A percentile compares a stretch with the other conserved stretches of the same genome.
phyloP scores from a whole-genome alignment of 2,329 filamentous ascomycete genomes.

The Colletotrichum trifolii region DNA sequence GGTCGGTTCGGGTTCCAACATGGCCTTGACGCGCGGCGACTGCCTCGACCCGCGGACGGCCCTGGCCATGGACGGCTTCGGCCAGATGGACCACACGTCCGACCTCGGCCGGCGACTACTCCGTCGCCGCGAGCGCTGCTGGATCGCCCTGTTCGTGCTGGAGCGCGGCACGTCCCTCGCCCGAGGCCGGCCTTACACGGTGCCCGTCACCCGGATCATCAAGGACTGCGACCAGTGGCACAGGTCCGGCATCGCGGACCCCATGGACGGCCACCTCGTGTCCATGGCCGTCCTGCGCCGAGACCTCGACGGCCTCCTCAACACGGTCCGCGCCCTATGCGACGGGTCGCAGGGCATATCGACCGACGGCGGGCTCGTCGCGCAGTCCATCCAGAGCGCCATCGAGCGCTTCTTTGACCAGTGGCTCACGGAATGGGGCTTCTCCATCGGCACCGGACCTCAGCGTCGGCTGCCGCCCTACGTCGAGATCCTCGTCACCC shows the following conservation, averaged over 20 bases:
- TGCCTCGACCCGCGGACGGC: constrained; percentile 76
- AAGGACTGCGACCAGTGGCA: constrained; percentile 78
- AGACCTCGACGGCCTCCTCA: constrained; percentile 70
- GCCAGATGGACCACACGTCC: constrained; percentile 69
- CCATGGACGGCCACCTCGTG: constrained; percentile 76
- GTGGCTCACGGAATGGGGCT: constrained; percentile 73
- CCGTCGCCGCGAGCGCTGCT: constrained; percentile 74
- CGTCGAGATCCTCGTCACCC: constrained; percentile 78
- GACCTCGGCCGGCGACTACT: constrained; percentile 70
- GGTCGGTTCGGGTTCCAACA: constrained; percentile 57
- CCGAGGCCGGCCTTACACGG: constrained; percentile 74
- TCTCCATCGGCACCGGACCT: constrained; percentile 65
- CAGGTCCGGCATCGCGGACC: constrained; percentile 69
- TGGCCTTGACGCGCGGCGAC: constrained; percentile 69
- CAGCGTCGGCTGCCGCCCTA: constrained; percentile 74
- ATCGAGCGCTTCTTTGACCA: constrained; percentile 74
- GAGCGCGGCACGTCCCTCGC: constrained; percentile 79
- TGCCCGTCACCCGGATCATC: constrained; percentile 74
- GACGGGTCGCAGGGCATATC: constrained; percentile 63
- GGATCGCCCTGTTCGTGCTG: constrained; percentile 78
- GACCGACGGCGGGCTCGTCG: constrained; percentile 63
- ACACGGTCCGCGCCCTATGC: constrained; percentile 67
- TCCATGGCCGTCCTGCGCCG: constrained; percentile 77
- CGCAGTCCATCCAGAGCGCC: constrained; percentile 66
- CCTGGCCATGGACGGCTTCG: constrained; percentile 74